Percentiles rank a stretch among this genome's conserved stretches.
These are phyloP conservation scores for Atkinsonella hypoxylon DNA, from an alignment of 2,329 filamentous ascomycete species.

Conservation along the genomic window DNA sequence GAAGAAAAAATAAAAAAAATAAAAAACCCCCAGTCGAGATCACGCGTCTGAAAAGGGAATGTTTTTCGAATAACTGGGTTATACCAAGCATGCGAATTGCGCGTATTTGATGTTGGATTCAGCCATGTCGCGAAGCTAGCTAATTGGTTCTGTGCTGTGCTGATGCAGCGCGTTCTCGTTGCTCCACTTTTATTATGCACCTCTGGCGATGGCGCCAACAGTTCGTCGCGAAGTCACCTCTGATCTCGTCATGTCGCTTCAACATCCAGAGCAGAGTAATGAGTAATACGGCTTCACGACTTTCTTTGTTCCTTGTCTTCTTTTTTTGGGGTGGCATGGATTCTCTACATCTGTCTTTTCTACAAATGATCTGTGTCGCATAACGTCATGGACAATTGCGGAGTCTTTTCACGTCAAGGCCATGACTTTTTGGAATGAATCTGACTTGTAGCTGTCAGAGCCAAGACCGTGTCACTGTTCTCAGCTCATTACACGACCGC, in stretches of 20 bases:
- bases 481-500: background rate
- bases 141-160: no score
- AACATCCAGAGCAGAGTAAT: background rate
- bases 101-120: no score
- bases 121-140: no score
- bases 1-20: no score
- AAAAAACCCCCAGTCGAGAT: no score
- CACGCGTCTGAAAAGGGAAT: no score
- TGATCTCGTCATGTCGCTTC: background rate
- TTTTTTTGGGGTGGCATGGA: background rate
- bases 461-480: background rate
- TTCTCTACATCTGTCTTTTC: background rate
- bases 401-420: background rate
- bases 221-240: background rate
- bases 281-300: background rate
- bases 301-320: background rate
- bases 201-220: background rate
- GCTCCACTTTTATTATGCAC: background rate
- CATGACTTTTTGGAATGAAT: background rate
- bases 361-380: background rate
- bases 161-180: background rate
- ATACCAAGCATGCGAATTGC: no score
- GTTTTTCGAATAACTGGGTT: no score
- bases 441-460: background rate
- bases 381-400: background rate